phyloP scores from a whole-genome alignment of 2,329 filamentous ascomycete genomes.

The Sclerotinia nivalis region DNA sequence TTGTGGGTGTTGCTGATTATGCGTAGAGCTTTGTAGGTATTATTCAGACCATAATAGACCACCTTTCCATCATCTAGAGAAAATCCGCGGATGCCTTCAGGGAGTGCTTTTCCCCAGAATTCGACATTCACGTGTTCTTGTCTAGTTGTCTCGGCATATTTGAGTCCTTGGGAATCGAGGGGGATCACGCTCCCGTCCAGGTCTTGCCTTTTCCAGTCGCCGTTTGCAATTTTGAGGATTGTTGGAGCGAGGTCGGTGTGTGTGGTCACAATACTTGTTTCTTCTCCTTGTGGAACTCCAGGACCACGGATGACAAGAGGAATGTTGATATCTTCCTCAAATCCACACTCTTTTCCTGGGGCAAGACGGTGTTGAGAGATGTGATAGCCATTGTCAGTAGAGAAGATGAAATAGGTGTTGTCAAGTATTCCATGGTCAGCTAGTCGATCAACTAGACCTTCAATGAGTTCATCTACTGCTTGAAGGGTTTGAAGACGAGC shows the following conservation, averaged over 20 bases:
- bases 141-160: slow-evolving; percentile 33
- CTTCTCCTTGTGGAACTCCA: slow-evolving; percentile 48
- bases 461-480: slow-evolving; percentile 56
- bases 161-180: slow-evolving; percentile 33
- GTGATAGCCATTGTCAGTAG: slow-evolving; percentile 56
- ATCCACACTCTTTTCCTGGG: slow-evolving; percentile 53
- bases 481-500: slow-evolving; percentile 54
- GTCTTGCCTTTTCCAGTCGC: slow-evolving; percentile 44
- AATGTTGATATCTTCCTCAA: slow-evolving; percentile 53
- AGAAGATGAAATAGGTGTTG: slow-evolving; percentile 59
- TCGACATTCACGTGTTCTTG: slow-evolving; percentile 53
- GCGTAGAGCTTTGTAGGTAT: slow-evolving; percentile 53
- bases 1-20: slow-evolving; percentile 53
- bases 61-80: slow-evolving; percentile 36
- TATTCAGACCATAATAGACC: slow-evolving; percentile 42
- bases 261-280: slow-evolving; percentile 49
- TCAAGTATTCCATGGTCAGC: slow-evolving; percentile 45
- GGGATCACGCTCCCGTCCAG: slow-evolving; percentile 51
- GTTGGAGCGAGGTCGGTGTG: slow-evolving; percentile 56
- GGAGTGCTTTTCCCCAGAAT: slow-evolving; percentile 45
- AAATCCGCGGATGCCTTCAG: slow-evolving; percentile 37
- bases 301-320: slow-evolving; percentile 61
- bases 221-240: slow-evolving; percentile 46
- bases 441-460: slow-evolving; percentile 48
- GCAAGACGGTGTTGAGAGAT: slow-evolving; percentile 53